A percentile compares a stretch with the other conserved stretches of the same genome.
Conservation (phyloP, 352 stramenopile genomes). For the Pelagophyceae sp. region DNA sequence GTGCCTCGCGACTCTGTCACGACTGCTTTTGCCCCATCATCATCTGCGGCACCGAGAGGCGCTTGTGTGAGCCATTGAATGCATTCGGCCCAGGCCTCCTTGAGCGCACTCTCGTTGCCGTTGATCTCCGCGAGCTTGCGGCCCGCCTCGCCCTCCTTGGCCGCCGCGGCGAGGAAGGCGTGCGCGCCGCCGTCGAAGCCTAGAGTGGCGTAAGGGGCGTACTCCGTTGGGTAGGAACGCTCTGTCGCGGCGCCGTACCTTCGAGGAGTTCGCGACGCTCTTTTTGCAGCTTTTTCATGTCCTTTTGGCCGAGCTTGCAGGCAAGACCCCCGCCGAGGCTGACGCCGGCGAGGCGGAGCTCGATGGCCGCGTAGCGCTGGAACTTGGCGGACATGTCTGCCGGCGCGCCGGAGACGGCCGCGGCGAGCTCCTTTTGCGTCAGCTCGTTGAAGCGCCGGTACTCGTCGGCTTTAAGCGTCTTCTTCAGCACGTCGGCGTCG, state of each 20-base stretch:
- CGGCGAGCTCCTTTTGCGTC: neutral
- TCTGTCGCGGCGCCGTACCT: too few relatives aligned
- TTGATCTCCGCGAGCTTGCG: neutral
- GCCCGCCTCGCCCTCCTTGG: neutral
- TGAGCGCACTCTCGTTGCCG: neutral
- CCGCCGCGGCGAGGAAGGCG: neutral
- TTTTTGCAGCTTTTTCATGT: neutral
- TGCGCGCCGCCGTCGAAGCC: neutral
- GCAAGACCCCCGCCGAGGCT: too few relatives aligned
- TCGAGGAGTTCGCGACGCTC: neutral
- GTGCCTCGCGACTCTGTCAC: too few relatives aligned
- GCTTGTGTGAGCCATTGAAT: too few relatives aligned
- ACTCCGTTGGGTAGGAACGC: too few relatives aligned
- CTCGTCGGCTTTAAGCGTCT: constrained; percentile 14
- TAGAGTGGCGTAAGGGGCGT: too few relatives aligned
- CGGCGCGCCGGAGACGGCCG: neutral
- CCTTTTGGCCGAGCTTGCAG: constrained; percentile 3
- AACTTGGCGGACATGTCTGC: too few relatives aligned
- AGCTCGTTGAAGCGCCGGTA: neutral
- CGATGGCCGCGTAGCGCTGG: neutral
- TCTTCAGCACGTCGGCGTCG: neutral
- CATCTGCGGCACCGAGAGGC: too few relatives aligned
- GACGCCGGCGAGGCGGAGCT: neutral
- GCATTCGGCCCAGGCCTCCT: neutral
- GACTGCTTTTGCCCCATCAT: too few relatives aligned